These are phyloP conservation scores for Leucocoprinus birnbaumii DNA, from an alignment of 768 basidiomycete genomes.

Conservation along the genomic window DNA sequence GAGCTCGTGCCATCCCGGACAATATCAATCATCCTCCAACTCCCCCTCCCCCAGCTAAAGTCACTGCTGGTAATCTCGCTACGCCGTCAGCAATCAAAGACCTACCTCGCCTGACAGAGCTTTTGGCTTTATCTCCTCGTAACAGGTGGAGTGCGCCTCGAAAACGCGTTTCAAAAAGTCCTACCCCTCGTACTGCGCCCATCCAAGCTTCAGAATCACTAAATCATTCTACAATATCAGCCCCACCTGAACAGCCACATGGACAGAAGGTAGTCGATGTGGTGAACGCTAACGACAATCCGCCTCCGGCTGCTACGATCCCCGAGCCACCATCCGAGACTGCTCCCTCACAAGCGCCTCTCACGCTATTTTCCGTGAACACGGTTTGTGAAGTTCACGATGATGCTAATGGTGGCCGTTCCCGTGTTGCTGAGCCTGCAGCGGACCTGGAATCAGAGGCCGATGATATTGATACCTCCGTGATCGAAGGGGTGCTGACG, in stretches of 20 bases:
- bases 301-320: background rate
- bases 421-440: background rate
- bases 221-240: background rate
- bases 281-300: too few relatives aligned
- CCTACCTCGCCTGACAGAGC: background rate
- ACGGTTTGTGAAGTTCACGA: background rate
- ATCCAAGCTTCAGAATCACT: background rate
- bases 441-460: background rate
- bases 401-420: background rate
- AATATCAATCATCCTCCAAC: background rate
- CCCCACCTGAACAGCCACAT: background rate
- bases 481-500: background rate
- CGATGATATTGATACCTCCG: background rate
- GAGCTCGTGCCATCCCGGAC: background rate
- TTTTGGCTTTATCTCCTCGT: background rate
- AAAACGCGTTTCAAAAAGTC: background rate
- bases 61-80: background rate
- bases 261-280: background rate
- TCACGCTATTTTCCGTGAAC: background rate
- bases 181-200: background rate
- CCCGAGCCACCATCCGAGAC: background rate
- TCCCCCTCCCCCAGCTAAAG: background rate
- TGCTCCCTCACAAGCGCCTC: background rate
- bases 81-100: background rate
- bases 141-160: background rate